Evolutionary conservation across 2,329 filamentous ascomycete species (phyloP).

Genomic region (Epichloe sp.): DNA sequence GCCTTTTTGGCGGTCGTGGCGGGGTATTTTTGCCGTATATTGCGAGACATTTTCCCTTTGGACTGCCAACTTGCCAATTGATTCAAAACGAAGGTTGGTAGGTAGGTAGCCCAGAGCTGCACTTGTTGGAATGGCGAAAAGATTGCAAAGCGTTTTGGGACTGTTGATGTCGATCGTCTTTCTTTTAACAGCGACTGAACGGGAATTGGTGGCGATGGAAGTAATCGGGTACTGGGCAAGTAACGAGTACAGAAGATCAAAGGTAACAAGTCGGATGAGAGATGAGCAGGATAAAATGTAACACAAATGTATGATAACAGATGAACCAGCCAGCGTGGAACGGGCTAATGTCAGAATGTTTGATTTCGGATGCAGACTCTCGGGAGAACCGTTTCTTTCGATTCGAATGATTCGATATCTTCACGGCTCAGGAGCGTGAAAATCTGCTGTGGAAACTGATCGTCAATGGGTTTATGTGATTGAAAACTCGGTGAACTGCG

Average conservation of each 20-base stretch:
- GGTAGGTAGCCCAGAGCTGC: not conserved
- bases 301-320: not conserved
- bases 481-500: conserved; percentile 68
- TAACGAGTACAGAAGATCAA: not conserved
- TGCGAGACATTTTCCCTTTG: conserved; percentile 33
- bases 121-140: not conserved
- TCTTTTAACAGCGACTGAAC: too few species aligned
- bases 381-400: conserved; percentile 15
- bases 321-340: conserved; percentile 15
- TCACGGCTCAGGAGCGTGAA: conserved; percentile 28
- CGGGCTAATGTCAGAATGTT: conserved; percentile 18
- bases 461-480: conserved; percentile 36
- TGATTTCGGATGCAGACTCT: conserved; percentile 27
- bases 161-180: not conserved
- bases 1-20: conserved; percentile 28
- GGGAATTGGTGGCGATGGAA: not conserved
- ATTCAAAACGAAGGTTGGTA: not conserved
- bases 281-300: not conserved
- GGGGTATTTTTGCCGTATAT: conserved; percentile 35
- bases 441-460: conserved; percentile 47
- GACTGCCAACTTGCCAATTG: not conserved
- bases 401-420: not conserved
- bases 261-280: not conserved
- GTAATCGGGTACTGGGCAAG: too few species aligned
- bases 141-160: not conserved